Conservation (phyloP, 78 protist genomes). For the Planoprotostelium fungivorum region DNA sequence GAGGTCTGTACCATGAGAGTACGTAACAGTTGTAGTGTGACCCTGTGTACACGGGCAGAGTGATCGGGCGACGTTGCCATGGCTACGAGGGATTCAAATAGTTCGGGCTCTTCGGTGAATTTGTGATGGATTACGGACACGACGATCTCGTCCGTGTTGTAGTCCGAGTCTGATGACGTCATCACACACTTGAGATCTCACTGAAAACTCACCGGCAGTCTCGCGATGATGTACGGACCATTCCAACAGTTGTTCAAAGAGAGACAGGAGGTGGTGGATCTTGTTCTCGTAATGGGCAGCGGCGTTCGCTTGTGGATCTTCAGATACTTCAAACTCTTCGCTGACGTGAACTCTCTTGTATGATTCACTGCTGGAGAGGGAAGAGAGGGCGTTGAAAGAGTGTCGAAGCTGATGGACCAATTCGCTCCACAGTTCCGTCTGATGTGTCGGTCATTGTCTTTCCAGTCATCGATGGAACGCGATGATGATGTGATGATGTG, state of each 20-base stretch:
- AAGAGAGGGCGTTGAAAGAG: not conserved
- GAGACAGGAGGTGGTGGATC: not conserved
- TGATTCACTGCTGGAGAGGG: not conserved
- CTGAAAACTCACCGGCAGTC: not conserved
- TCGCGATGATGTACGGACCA: not conserved
- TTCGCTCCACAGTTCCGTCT: not conserved
- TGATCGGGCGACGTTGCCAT: not conserved
- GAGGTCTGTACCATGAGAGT: not conserved
- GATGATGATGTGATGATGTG: too few relatives aligned
- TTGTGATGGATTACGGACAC: not conserved
- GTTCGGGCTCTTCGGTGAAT: not conserved
- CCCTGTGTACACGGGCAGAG: not conserved
- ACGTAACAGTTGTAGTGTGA: not conserved
- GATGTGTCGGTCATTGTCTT: too few relatives aligned
- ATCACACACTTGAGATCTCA: not conserved
- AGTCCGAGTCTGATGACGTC: not conserved
- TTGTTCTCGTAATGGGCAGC: not conserved
- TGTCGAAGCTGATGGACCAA: not conserved
- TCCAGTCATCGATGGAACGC: too few relatives aligned
- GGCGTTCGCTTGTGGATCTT: not conserved
- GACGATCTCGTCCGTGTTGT: not conserved
- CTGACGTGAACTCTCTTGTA: not conserved
- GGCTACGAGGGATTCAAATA: not conserved
- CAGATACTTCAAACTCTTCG: not conserved
- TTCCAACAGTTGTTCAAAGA: not conserved